Evolutionary conservation across 306 rosid genomes (phyloP), one percentile per base, ranked within the genome.

Genomic region (Ceratonia siliqua): DNA sequence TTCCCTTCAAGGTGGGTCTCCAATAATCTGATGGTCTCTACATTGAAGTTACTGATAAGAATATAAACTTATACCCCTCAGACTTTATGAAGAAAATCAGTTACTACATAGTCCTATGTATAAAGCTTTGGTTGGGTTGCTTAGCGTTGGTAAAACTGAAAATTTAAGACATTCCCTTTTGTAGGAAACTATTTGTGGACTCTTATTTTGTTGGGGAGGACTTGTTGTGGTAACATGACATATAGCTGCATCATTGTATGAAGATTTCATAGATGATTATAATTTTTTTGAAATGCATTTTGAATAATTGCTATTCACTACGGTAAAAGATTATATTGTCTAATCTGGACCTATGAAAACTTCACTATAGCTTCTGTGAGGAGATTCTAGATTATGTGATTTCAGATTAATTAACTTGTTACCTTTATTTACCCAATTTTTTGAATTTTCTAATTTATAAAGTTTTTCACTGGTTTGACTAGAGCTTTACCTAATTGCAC

Each of bases 1-100:
- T 94, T 43, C 97, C 97, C 73, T 94, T 91, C 86, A 88, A 91
- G 93, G 98, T 87, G 65, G 42, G 33, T 68, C 62, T 54, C 35
- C 65, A 73, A 64, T 63, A 13, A 56, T 63, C 58, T 28, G 12
- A 28, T 32, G 36, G 39, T 54, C 10, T 68, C 5, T 10, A 5
- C 22, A 64, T 63, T 72, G 22, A 2, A 79, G 36, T 14, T 68
- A 77, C 46, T 39, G 10, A 53, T 36, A 22, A 3, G 15, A 38
- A 18, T 8, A 20, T 18, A 10, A 33, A 36, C 9, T 36, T 36
- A 7, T 7, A 6, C 10, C 42, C 42, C 9, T 1, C 22, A 0
- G 54, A 17, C 22, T 4, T 3, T 48, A 4, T 48, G 0, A 48
- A 48, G 54, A 5, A 41, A 3, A 22, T 5, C 38, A 42, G 17